Conservation (phyloP, 345 rosid genomes). For the Erysimum cheiranthoides region DNA sequence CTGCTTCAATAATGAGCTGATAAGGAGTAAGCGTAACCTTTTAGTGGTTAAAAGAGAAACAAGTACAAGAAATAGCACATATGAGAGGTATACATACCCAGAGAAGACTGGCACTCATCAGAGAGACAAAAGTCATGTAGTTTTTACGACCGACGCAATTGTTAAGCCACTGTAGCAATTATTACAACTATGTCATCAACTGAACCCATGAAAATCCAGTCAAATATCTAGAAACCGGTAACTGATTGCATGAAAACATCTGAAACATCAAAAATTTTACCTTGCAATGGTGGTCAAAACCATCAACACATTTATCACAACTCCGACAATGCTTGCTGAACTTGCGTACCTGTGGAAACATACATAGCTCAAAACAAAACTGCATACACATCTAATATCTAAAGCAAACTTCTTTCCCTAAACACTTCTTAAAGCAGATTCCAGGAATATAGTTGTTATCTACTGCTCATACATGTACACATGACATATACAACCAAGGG, state of each 20-base stretch:
- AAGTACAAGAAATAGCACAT: constrained; percentile 7
- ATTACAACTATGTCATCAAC: constrained; percentile 41
- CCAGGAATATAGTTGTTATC: background rate
- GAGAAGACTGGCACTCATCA: constrained; percentile 78
- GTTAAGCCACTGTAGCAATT: constrained; percentile 90
- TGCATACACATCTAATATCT: background rate
- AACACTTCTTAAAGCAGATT: background rate
- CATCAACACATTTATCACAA: constrained; percentile 93
- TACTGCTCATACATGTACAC: constrained; percentile 9
- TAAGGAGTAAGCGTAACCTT: constrained; percentile 14
- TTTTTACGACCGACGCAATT: constrained; percentile 93
- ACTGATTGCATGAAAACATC: background rate
- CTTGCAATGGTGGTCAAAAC: constrained; percentile 96
- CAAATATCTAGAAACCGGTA: background rate
- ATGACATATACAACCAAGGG: background rate
- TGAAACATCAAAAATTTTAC: constrained; percentile 50
- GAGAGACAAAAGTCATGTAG: constrained; percentile 80
- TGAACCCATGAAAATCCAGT: constrained; percentile 10
- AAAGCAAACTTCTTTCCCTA: background rate
- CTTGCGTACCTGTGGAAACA: constrained; percentile 70
- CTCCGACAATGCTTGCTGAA: constrained; percentile 92
- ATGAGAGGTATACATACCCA: constrained; percentile 71
- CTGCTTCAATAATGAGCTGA: constrained; percentile 85
- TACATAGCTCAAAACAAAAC: constrained; percentile 23
- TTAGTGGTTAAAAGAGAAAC: constrained; percentile 14